Percentiles rank a stretch among this genome's conserved stretches.
Conservation (phyloP, 2,329 filamentous ascomycete genomes). For the Fusarium udum region DNA sequence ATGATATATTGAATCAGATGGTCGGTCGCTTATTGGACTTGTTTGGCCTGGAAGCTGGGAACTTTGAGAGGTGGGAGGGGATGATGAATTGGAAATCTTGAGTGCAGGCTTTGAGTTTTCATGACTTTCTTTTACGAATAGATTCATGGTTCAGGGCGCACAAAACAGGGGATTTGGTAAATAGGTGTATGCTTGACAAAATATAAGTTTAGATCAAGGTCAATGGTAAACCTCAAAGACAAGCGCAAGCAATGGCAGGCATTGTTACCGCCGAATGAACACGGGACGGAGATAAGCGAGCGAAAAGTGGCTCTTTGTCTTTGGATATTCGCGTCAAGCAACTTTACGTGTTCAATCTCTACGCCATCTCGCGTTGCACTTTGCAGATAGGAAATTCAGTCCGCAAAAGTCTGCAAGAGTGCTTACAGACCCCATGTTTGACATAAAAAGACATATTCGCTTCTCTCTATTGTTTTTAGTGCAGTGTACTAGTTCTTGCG, state of each 20-base stretch:
- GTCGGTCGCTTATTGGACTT: constrained; percentile 20
- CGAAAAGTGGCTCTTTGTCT: too few relatives aligned
- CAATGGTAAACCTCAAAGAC: not conserved
- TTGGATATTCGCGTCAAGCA: too few relatives aligned
- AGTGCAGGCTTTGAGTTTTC: not conserved
- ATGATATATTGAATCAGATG: constrained; percentile 19
- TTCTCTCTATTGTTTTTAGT: too few relatives aligned
- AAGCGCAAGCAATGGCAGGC: not conserved
- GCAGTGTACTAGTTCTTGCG: too few relatives aligned
- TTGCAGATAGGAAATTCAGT: not conserved
- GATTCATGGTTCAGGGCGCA: not conserved
- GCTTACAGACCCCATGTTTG: rapidly evolving
- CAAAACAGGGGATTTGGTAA: not conserved
- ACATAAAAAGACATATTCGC: not conserved
- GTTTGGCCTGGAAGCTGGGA: constrained; percentile 3
- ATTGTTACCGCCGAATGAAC: not conserved
- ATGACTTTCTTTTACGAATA: too few relatives aligned
- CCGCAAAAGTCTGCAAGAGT: too few relatives aligned
- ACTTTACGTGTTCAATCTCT: not conserved
- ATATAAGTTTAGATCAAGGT: not conserved
- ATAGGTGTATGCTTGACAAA: not conserved
- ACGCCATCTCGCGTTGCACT: not conserved
- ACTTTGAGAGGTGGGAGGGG: constrained; percentile 9
- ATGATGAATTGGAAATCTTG: not conserved
- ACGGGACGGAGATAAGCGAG: not conserved